A percentile compares a stretch with the other conserved stretches of the same genome.
phyloP scores from a whole-genome alignment of 1,284 basidiomycete species.

The Marasmius sp. region DNA sequence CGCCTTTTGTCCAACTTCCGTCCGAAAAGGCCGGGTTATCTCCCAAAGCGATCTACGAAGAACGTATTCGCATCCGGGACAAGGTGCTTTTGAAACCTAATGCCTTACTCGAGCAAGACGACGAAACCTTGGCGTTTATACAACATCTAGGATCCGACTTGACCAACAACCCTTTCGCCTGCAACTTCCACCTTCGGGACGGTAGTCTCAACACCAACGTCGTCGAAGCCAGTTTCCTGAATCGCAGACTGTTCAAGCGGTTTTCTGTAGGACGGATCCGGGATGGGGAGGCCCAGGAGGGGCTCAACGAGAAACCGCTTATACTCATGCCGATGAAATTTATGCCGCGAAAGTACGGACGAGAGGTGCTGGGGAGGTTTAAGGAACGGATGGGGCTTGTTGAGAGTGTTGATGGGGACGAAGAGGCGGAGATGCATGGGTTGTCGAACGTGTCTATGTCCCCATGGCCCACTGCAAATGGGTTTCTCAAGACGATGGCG shows the following conservation, averaged over 20 bases:
- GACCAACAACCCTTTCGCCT: constrained; percentile 44
- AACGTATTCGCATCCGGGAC: constrained; percentile 38
- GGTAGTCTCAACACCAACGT: constrained; percentile 39
- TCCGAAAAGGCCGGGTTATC: constrained; percentile 23
- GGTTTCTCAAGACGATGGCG: constrained; percentile 33
- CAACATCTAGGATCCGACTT: constrained; percentile 41
- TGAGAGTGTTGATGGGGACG: constrained; percentile 25
- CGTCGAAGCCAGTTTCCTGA: constrained; percentile 43
- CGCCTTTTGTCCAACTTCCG: constrained; percentile 37
- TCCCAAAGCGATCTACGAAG: constrained; percentile 23
- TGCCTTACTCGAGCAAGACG: constrained; percentile 32
- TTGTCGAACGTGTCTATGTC: constrained; percentile 44
- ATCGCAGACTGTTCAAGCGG: constrained; percentile 38
- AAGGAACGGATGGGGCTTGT: constrained; percentile 30
- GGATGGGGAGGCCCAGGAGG: constrained; percentile 14
- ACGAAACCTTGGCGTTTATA: constrained; percentile 30
- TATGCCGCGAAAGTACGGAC: constrained; percentile 31
- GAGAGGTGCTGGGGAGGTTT: constrained; percentile 27
- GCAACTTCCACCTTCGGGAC: constrained; percentile 39
- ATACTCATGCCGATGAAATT: constrained; percentile 37
- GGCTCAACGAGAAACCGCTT: constrained; percentile 28
- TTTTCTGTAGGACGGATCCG: constrained; percentile 31
- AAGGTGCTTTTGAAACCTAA: constrained; percentile 32
- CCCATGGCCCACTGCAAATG: constrained; percentile 36
- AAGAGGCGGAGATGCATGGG: constrained; percentile 34